phyloP scores from a whole-genome alignment of 805 yeast species.

The Zygosaccharomyces bisporus region DNA sequence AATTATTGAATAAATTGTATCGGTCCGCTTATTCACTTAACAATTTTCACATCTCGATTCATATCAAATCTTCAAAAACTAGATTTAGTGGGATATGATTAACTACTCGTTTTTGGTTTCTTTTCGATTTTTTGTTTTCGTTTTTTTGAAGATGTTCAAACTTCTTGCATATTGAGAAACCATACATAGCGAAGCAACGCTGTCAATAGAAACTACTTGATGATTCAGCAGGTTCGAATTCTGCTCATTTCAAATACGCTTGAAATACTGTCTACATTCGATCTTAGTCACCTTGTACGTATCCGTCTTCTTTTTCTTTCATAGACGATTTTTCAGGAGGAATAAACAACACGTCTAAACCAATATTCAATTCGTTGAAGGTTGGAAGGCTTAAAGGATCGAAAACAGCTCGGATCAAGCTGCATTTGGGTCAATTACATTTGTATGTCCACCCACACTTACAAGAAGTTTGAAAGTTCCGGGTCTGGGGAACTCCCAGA shows the following conservation, averaged over 20 bases:
- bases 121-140: too few species aligned
- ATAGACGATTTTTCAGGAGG: constrained; percentile 5
- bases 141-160: too few species aligned
- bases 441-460: constrained; percentile 74
- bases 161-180: too few species aligned
- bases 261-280: background rate
- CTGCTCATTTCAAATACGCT: background rate
- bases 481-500: constrained; percentile 72
- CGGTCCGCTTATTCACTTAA: too few species aligned
- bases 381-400: background rate
- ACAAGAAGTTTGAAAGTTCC: constrained; percentile 78
- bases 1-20: too few species aligned
- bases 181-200: too few species aligned
- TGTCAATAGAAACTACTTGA: too few species aligned
- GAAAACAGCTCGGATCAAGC: background rate
- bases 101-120: too few species aligned
- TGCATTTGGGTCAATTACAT: constrained; percentile 11
- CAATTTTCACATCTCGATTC: too few species aligned
- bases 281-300: background rate
- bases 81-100: too few species aligned
- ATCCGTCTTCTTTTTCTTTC: background rate
- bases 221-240: too few species aligned
- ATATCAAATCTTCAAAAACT: too few species aligned
- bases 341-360: constrained; percentile 9
- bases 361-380: background rate